Percentiles rank a stretch among this genome's conserved stretches.
Conservation (phyloP, 768 basidiomycete genomes). For the Tylopilus sp. region DNA sequence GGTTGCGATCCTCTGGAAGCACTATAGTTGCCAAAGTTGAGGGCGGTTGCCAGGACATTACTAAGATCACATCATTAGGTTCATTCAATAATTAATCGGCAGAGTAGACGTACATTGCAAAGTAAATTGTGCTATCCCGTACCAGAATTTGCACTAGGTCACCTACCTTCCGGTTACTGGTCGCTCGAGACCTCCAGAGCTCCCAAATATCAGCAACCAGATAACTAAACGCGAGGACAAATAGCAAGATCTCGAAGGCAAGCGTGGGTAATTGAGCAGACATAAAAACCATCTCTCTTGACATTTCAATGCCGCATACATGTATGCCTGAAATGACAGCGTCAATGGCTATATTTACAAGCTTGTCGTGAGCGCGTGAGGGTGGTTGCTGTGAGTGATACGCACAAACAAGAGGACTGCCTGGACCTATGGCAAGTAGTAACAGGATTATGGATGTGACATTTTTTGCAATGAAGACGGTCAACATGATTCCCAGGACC, state of each 20-base stretch:
- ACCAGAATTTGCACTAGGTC: slow-evolving; percentile 13
- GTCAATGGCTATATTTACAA: background rate
- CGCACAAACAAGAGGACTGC: slow-evolving; percentile 5
- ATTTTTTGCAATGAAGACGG: slow-evolving; percentile 6
- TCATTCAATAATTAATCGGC: background rate
- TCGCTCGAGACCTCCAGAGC: background rate
- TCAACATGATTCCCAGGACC: slow-evolving; percentile 6
- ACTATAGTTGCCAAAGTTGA: slow-evolving; percentile 1
- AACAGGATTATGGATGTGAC: slow-evolving; percentile 3
- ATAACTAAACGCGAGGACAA: slow-evolving; percentile 15
- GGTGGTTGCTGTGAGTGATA: background rate
- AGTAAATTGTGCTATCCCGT: slow-evolving; percentile 21
- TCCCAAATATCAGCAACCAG: slow-evolving; percentile 3
- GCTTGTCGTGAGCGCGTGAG: background rate
- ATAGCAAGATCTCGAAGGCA: slow-evolving; percentile 14
- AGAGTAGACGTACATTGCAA: slow-evolving; percentile 11
- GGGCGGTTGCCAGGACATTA: background rate
- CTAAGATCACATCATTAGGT: background rate
- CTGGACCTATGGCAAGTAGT: slow-evolving; percentile 11
- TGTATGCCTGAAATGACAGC: background rate
- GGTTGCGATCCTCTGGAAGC: background rate
- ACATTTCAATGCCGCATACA: slow-evolving; percentile 1
- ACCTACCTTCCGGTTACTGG: background rate
- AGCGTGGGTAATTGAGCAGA: slow-evolving; percentile 7
- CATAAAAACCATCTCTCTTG: background rate